Conservation (phyloP, 2,329 filamentous ascomycete genomes). For the Paraconiothyrium sp. region DNA sequence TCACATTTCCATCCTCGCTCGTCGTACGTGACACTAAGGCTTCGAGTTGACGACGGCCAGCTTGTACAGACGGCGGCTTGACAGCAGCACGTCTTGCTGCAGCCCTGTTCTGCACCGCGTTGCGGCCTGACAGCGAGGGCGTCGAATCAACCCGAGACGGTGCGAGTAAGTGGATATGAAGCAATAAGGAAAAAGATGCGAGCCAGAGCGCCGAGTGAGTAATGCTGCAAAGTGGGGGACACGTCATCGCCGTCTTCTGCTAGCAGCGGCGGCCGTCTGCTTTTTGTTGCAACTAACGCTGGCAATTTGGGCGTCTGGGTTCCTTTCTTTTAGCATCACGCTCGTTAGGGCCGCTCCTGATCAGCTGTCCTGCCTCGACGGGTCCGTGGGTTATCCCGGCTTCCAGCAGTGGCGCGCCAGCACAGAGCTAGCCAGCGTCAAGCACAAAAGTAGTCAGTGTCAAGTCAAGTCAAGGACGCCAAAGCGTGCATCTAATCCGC, state of each 20-base stretch:
- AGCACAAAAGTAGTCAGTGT: constrained; percentile 41
- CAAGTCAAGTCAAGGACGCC: constrained; percentile 45
- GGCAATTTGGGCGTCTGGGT: constrained; percentile 34
- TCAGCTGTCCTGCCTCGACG: constrained; percentile 39
- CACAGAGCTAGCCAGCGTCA: constrained; percentile 44
- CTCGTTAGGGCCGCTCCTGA: constrained; percentile 43
- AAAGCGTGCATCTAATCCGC: constrained; percentile 42
- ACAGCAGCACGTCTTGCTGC: constrained; percentile 32
- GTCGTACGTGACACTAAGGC: constrained; percentile 25
- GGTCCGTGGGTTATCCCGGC: constrained; percentile 47
- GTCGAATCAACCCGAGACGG: constrained; percentile 37
- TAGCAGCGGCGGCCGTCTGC: constrained; percentile 26
- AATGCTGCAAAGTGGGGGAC: constrained; percentile 38
- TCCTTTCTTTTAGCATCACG: constrained; percentile 37
- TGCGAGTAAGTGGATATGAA: constrained; percentile 35
- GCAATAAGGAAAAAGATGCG: constrained; percentile 31
- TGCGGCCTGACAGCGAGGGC: constrained; percentile 41
- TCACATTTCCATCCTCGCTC: constrained; percentile 27
- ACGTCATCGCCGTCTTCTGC: constrained; percentile 44
- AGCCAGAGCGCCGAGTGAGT: constrained; percentile 31
- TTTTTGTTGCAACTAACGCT: constrained; percentile 43
- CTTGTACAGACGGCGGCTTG: constrained; percentile 15
- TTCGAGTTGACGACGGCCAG: constrained; percentile 33
- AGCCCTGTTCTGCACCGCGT: constrained; percentile 41
- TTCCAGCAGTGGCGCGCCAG: constrained; percentile 42